These are phyloP conservation scores for Samsoniella hepiali DNA, from an alignment of 2,329 filamentous ascomycete genomes.

Conservation along the genomic window DNA sequence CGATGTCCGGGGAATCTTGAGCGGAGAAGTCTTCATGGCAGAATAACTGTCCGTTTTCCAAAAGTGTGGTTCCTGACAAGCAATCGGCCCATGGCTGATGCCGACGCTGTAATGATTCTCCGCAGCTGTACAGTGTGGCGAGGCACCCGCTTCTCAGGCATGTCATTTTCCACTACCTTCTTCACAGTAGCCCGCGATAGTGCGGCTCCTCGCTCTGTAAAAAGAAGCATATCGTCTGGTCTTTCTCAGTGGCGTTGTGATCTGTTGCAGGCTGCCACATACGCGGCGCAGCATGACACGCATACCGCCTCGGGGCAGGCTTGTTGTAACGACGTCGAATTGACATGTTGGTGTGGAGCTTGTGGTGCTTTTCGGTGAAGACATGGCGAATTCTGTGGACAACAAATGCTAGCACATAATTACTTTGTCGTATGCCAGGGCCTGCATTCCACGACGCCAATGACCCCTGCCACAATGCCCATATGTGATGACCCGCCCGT, in stretches of 20 bases:
- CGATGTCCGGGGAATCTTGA: not conserved
- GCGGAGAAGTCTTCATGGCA: not conserved
- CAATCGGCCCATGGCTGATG: constrained; percentile 3
- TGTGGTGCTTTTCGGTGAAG: constrained; percentile 10
- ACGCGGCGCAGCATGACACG: not conserved
- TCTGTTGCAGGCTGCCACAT: not conserved
- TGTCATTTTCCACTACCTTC: not conserved
- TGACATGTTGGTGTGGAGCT: constrained; percentile 1
- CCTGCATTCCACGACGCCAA: constrained; percentile 3
- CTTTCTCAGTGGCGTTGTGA: not conserved
- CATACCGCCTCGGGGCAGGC: not conserved
- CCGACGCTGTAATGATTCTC: not conserved
- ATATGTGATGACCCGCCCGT: constrained; percentile 1
- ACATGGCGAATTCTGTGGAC: constrained; percentile 7
- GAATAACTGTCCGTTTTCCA: not conserved
- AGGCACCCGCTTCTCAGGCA: not conserved
- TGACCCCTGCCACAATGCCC: constrained; percentile 4
- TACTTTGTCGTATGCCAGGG: not conserved
- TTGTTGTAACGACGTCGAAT: not conserved
- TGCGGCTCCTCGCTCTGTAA: not conserved
- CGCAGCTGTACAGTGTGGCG: not conserved
- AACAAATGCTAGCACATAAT: not conserved
- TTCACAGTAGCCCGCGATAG: no score
- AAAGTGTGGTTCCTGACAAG: not conserved
- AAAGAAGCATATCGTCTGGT: not conserved